Conservation (phyloP, 805 yeast species). For the Barnettozyma vustinii region DNA sequence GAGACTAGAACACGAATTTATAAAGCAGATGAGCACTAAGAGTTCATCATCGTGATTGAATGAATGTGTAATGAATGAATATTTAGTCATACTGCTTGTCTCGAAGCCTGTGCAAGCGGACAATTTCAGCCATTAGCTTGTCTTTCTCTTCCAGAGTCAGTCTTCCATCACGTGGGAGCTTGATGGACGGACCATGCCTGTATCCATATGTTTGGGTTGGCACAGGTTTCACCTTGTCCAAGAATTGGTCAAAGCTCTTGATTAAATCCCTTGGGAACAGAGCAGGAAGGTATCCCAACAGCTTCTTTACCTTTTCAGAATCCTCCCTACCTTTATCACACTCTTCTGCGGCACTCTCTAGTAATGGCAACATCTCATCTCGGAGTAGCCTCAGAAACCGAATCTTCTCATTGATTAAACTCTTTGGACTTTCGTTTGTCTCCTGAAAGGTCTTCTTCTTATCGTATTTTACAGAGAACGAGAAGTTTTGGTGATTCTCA, state of each 20-base stretch:
- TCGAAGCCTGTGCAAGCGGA: neutral
- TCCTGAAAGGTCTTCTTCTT: neutral
- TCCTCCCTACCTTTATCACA: neutral
- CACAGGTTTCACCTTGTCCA: neutral
- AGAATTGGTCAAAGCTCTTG: neutral
- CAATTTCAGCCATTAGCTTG: neutral
- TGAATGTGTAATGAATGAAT: no score
- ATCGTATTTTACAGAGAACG: neutral
- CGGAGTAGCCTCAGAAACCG: neutral
- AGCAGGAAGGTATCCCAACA: neutral
- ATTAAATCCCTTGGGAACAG: neutral
- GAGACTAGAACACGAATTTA: conserved; percentile 16
- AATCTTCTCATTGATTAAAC: neutral
- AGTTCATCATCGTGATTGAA: neutral
- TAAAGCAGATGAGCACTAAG: conserved; percentile 4
- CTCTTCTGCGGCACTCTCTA: neutral
- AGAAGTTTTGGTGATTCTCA: no score
- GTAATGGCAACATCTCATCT: neutral
- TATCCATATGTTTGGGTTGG: neutral
- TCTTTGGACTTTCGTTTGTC: neutral
- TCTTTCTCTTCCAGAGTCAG: neutral
- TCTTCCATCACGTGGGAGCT: neutral
- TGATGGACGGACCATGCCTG: neutral
- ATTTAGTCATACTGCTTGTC: neutral
- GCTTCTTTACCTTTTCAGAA: neutral